Evolutionary conservation across 352 stramenopile genomes (phyloP), one percentile per base, ranked within the genome.

Genomic region (Phytophthora citricola): DNA sequence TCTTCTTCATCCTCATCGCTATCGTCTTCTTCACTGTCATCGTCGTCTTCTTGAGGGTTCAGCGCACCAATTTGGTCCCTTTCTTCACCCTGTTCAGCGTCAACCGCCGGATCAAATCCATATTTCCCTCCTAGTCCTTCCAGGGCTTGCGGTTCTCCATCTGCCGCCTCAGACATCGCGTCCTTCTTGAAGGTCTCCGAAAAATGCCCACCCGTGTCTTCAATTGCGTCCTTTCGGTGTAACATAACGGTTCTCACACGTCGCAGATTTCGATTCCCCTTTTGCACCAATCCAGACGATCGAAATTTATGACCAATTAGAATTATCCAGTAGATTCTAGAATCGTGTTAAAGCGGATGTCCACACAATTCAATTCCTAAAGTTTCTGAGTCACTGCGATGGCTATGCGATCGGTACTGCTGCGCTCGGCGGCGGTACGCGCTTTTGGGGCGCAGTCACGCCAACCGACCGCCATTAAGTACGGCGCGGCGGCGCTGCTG

Each of bases 1-100:
- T 89, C 78, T 0, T 85, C 76, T 1, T 91, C 80, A 0, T 80
- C 69, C 0, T 87, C 75, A 0, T 89, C 80, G 0, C 72, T 71
- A 2, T 81, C 75, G 0, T 78, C 65, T 2, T 78, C 72, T 0
- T 89, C 79, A 5, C 79, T 69, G 8, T 36, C 31, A 1, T 81
- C 69, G 0, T 83, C 69, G 0, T 81, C 62, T 43, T 78, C 50
- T 14, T 72, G 51, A 1, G 39, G 48, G 12, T 10, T 57, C 44
- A 62, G 7, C 17, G n/a, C 39, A 27, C 29, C 57, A 0, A 31
- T 29, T 24, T 60, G 41, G 2, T 50, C 54, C 17, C 41, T 39
- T 8, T 53, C 56, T 46, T 58, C 56, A 5, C 26, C 62, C 27
- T 65, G 31, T 29, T 58, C 49, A 36, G 0, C 40, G 9, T 62